phyloP scores from a whole-genome alignment of 495 filamentous ascomycete species.

The Aspergillus leporis region DNA sequence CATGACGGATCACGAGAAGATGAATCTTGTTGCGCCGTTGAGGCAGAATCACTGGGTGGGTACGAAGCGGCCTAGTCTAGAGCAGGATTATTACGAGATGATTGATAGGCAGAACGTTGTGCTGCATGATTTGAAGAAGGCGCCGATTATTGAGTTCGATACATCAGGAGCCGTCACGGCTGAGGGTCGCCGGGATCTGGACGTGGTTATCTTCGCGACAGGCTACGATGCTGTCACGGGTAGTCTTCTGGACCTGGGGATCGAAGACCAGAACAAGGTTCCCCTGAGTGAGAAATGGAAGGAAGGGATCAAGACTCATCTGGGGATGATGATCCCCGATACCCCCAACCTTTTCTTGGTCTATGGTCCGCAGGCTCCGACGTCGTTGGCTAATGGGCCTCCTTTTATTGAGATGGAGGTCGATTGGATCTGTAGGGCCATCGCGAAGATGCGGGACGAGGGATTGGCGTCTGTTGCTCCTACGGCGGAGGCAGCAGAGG shows the following conservation, averaged over 20 bases:
- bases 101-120: constrained; percentile 53
- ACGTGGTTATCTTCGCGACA: constrained; percentile 50
- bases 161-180: constrained; percentile 42
- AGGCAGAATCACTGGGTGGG: constrained; percentile 49
- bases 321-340: constrained; percentile 46
- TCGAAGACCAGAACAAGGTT: constrained; percentile 40
- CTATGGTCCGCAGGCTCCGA: constrained; percentile 51
- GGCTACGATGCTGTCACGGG: constrained; percentile 58
- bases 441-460: constrained; percentile 38
- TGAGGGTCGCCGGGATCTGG: constrained; percentile 46
- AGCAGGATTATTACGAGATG: constrained; percentile 56
- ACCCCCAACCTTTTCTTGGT: constrained; percentile 57
- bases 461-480: constrained; percentile 41
- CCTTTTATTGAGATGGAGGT: constrained; percentile 52
- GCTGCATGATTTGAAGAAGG: constrained; percentile 47
- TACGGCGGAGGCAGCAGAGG: constrained; percentile 31
- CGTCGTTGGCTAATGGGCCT: constrained; percentile 54
- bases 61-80: constrained; percentile 53
- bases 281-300: constrained; percentile 50
- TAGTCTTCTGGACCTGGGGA: constrained; percentile 44
- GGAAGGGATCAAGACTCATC: constrained; percentile 46
- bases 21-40: constrained; percentile 52
- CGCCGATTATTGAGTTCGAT: constrained; percentile 47
- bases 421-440: constrained; percentile 50
- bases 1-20: constrained; percentile 46